Percentiles rank a stretch among this genome's conserved stretches.
Conservation (phyloP, 257 asterid species). For the Solanum sitiens region DNA sequence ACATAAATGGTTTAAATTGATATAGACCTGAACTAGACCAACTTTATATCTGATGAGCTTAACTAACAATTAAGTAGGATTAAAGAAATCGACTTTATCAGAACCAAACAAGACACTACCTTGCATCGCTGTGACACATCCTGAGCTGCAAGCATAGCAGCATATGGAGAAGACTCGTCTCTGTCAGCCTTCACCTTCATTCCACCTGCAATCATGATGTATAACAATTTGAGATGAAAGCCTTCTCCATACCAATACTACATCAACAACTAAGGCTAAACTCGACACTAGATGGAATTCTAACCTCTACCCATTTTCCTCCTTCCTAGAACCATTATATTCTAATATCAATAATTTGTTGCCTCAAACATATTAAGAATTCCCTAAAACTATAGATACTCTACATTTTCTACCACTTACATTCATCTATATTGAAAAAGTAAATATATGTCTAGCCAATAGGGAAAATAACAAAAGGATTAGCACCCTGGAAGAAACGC, state of each 20-base stretch:
- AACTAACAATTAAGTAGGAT: neutral
- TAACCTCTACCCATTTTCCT: neutral
- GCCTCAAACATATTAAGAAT: neutral
- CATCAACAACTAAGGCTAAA: neutral
- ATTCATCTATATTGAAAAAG: neutral
- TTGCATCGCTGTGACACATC: constrained; percentile 87
- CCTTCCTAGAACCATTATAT: neutral
- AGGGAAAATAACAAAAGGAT: neutral
- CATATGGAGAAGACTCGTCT: constrained; percentile 94
- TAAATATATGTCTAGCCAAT: neutral
- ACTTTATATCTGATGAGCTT: neutral
- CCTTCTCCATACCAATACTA: neutral
- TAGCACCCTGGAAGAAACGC: neutral
- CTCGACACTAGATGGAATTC: neutral
- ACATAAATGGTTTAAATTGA: neutral
- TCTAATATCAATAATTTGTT: neutral
- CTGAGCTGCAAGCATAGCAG: constrained; percentile 97
- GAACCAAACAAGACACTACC: constrained; percentile 16
- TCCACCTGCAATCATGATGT: constrained; percentile 36
- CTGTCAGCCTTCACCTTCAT: constrained; percentile 95
- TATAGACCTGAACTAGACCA: neutral
- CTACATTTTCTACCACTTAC: neutral
- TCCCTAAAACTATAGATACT: neutral
- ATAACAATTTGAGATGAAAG: neutral
- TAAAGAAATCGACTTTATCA: neutral